phyloP scores from a whole-genome alignment of 306 rosid species.

The Vigna reflexopilosa region DNA sequence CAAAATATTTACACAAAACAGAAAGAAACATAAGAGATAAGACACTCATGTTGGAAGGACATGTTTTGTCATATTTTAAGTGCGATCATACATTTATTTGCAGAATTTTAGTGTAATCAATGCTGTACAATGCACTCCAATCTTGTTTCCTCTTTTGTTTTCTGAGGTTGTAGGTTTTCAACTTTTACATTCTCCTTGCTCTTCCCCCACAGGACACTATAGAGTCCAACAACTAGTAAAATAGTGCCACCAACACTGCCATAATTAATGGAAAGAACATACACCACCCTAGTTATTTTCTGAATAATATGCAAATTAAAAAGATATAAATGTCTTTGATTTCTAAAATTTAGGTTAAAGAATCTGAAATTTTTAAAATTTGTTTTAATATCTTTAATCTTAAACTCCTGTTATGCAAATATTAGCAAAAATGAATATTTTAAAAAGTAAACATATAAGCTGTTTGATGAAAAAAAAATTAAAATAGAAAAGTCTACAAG shows the following conservation, averaged over 20 bases:
- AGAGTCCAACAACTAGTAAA: constrained; percentile 78
- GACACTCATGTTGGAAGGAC: constrained; percentile 6
- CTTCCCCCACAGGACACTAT: constrained; percentile 89
- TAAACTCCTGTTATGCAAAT: too few species aligned
- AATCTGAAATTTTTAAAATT: too few species aligned
- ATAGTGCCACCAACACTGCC: constrained; percentile 81
- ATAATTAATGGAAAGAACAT: neutral
- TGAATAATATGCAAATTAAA: too few species aligned
- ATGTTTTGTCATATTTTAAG: constrained; percentile 8
- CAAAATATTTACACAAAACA: constrained; percentile 27
- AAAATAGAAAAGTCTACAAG: neutral
- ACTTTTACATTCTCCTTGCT: constrained; percentile 62
- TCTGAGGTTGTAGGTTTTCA: constrained; percentile 39
- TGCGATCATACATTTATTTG: constrained; percentile 6
- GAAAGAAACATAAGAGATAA: constrained; percentile 11
- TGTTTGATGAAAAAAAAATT: too few species aligned
- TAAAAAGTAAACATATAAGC: too few species aligned
- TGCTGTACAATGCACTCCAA: constrained; percentile 62
- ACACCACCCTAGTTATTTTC: neutral
- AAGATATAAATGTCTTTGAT: too few species aligned
- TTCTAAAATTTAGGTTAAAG: too few species aligned
- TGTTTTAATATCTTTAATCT: too few species aligned
- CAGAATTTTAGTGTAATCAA: constrained; percentile 36
- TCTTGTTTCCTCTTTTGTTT: constrained; percentile 55
- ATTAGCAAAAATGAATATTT: too few species aligned